These are phyloP conservation scores for Mycena amicta DNA, from an alignment of 768 basidiomycete genomes.

Conservation along the genomic window DNA sequence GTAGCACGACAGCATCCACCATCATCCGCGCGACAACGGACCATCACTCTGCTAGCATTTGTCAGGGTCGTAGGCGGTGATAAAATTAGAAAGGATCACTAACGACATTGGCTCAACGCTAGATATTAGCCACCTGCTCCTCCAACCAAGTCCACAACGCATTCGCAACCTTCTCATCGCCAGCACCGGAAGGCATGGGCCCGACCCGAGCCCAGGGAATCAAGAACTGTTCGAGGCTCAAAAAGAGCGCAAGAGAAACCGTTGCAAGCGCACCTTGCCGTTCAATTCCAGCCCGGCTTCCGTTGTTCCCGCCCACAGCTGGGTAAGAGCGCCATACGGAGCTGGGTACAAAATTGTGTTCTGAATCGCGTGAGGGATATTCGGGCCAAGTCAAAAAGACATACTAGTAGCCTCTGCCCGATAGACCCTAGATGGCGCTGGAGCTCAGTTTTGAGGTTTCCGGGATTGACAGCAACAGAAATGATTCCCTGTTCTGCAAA, in stretches of 20 bases:
- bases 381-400: neutral
- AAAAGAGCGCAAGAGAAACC: too few relatives aligned
- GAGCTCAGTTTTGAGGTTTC: conserved; percentile 24
- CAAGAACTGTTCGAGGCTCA: conserved; percentile 48
- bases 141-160: conserved; percentile 47
- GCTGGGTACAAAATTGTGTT: conserved; percentile 30
- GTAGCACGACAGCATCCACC: too few relatives aligned
- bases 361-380: neutral
- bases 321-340: conserved; percentile 48
- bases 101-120: too few relatives aligned
- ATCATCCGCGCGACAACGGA: too few relatives aligned
- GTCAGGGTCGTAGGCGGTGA: too few relatives aligned
- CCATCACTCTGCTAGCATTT: too few relatives aligned
- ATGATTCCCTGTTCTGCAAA: conserved; percentile 48
- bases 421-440: conserved; percentile 3
- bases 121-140: conserved; percentile 36
- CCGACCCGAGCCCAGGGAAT: conserved; percentile 48
- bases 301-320: conserved; percentile 52
- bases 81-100: too few relatives aligned
- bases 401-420: neutral
- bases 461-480: conserved; percentile 46
- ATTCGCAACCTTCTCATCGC: conserved; percentile 34
- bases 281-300: conserved; percentile 41
- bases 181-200: conserved; percentile 19
- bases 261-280: conserved; percentile 45